Base-by-base conservation (phyloP, 1,284 basidiomycete genomes). In the Rhodotorula sp. region DNA sequence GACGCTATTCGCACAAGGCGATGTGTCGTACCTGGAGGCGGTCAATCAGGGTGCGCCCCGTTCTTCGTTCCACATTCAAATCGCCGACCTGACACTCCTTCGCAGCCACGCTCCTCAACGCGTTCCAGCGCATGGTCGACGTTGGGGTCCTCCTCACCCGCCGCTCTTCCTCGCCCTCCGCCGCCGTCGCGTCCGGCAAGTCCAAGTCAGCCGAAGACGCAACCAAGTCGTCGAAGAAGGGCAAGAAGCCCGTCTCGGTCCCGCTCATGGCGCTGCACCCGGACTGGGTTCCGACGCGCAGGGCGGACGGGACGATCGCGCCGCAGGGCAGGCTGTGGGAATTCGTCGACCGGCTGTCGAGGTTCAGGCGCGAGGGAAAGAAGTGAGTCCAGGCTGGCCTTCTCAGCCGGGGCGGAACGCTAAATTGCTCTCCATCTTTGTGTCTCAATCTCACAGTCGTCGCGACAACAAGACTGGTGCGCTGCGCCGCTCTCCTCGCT, bases 351-450 rank as follows among this genome's bases (percentile, higher is more conserved):
- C 75, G 74, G 16, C 68, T 82, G 64, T 78, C 76, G 48, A 66
- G 75, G 44, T 82, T 82, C 74, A 67, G 81, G 41, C 67, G 81
- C 21, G 81, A 82, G 63, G 81, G 81, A 27, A 82, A 81, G 64
- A 74, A 75, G 71, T 72, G n/a, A 48, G 67, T 62, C 49, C 34
- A 34, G 34, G 27, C 27, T 41, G n/a, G 7, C 9, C 12, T 46
- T 25, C 8, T 19, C 53, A 17, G 2, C 34, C 53, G 14, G 16
- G 1, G 49, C 14, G 14, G 48, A 49, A 17, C 3, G 7, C 17
- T 7, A 7, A 16, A 23, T 1, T 13, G 3, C 4, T 17, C 17
- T 3, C 27, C 50, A 13, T n/a, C 34, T 16, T 7, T 16, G 23
- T 8, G 10, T 53, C 34, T 34, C 50, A 13, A 52, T 3, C 21